Base-by-base conservation (phyloP, 2,329 filamentous ascomycete species). In the Pyrenophora tritici-repentis region DNA sequence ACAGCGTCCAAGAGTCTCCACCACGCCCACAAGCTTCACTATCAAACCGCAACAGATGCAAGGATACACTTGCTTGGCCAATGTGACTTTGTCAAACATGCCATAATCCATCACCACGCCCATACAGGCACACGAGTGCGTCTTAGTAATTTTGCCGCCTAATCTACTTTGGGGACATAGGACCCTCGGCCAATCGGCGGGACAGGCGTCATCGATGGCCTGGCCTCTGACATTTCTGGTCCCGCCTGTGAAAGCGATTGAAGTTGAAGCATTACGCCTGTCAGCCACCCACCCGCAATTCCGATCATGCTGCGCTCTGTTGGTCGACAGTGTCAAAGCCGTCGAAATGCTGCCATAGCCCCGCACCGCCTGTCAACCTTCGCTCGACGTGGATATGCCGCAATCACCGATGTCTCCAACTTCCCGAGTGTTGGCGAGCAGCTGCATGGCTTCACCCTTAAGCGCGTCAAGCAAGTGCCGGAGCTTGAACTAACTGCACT, bases 401-500 rank as follows among this genome's bases (percentile, higher is more conserved):
- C 89, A 42, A 85, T 93, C 39, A 91, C 90, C 14, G 88, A 91
- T 69, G 80, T 94, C 58, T 83, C 86, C 45, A 84, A 83, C 65
- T 88, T 89, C 62, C 91, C 92, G 5, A 86, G 85, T 56, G 83
- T 88, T 1, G 94, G 94, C 68, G 87, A 93, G 70, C 88, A 89
- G 75, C 83, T 97, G 34, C 89, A 97, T 73, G 94, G 94, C 67
- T 99, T 99, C 77, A 97, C 92, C 0, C 79, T 99, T 46, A 81
- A 92, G 67, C 86, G 93, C 55, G 85, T 89, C 55, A 96, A 97
- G 77, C 89, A 96, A 76, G 90, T 99, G 2, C 91, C 92, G 0
- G 94, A 99, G 78, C 83, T 97, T 41, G 90, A 97, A 74, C 78
- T 99, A 68, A 96, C 92, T 1, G 94, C 94, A 4, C 76, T 97